Percentiles rank a stretch among this genome's conserved stretches.
These are phyloP conservation scores for Septoria linicola DNA, from an alignment of 2,329 filamentous ascomycete genomes.

Conservation along the genomic window DNA sequence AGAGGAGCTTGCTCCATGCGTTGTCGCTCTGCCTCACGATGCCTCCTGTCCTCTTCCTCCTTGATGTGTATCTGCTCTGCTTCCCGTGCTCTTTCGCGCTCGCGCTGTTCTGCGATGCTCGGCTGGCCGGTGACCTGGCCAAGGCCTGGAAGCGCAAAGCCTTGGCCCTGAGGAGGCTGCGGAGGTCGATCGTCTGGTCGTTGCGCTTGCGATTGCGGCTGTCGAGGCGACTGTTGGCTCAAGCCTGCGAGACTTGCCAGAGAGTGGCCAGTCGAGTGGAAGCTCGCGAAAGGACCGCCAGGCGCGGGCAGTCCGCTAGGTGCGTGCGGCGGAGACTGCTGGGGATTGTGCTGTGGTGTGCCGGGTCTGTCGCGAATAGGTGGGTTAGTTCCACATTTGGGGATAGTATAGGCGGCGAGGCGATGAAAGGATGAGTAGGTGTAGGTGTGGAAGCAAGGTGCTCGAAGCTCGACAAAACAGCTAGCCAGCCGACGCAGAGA, in stretches of 20 bases:
- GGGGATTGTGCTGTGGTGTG: constrained; percentile 34
- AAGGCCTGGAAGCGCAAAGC: constrained; percentile 47
- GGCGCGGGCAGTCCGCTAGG: constrained; percentile 37
- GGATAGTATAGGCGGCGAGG: background rate
- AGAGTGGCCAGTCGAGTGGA: constrained; percentile 44
- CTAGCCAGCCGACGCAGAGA: no score
- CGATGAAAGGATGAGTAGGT: background rate
- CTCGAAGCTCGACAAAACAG: constrained; percentile 1
- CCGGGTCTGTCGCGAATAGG: constrained; percentile 19
- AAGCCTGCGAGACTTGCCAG: constrained; percentile 48
- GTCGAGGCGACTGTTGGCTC: constrained; percentile 46
- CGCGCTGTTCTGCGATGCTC: constrained; percentile 40
- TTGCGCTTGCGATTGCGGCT: constrained; percentile 32
- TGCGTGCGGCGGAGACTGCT: constrained; percentile 36
- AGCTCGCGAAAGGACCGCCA: constrained; percentile 42
- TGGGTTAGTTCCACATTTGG: background rate
- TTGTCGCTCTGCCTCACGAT: constrained; percentile 65
- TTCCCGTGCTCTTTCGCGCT: constrained; percentile 52
- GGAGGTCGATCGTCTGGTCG: constrained; percentile 31
- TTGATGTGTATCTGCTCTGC: constrained; percentile 57
- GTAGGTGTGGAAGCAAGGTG: background rate
- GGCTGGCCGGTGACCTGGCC: constrained; percentile 46
- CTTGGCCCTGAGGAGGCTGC: constrained; percentile 41
- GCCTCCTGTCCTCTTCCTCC: constrained; percentile 61
- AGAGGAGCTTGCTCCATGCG: constrained; percentile 67